Conservation (phyloP, 2,329 filamentous ascomycete genomes). For the Venturia effusa region DNA sequence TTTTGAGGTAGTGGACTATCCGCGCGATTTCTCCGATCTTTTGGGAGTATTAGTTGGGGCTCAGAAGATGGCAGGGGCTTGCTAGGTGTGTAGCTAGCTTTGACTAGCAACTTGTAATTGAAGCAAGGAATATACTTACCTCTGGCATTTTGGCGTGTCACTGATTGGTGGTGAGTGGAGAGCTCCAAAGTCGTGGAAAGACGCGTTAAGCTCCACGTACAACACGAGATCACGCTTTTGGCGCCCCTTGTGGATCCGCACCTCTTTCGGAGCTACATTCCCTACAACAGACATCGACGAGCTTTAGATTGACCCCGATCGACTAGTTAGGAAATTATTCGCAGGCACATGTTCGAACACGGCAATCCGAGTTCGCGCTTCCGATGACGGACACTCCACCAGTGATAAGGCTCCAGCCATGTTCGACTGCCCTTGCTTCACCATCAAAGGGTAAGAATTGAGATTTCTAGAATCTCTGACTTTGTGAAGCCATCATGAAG, state of each 20-base stretch:
- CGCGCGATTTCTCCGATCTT: constrained; percentile 58
- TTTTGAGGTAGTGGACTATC: constrained; percentile 73
- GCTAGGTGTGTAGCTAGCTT: constrained; percentile 22
- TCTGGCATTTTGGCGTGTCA: background rate
- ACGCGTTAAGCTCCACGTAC: background rate
- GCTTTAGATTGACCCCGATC: background rate
- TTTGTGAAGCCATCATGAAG: background rate
- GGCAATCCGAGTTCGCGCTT: background rate
- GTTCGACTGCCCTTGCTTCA: background rate
- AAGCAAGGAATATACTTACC: background rate
- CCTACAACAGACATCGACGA: background rate
- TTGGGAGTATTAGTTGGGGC: background rate
- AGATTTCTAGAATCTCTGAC: background rate
- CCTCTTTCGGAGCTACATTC: background rate
- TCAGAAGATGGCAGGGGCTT: background rate
- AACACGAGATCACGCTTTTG: background rate
- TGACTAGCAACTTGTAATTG: too few relatives aligned
- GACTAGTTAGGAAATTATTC: background rate
- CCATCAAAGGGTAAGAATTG: background rate
- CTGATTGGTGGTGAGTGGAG: background rate
- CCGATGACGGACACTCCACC: background rate
- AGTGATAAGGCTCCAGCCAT: constrained; percentile 14
- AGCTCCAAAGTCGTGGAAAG: background rate
- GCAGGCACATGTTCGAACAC: background rate
- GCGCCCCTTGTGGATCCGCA: background rate